Base-by-base conservation (phyloP, 2,329 filamentous ascomycete genomes). In the Trichoderma atroviride region DNA sequence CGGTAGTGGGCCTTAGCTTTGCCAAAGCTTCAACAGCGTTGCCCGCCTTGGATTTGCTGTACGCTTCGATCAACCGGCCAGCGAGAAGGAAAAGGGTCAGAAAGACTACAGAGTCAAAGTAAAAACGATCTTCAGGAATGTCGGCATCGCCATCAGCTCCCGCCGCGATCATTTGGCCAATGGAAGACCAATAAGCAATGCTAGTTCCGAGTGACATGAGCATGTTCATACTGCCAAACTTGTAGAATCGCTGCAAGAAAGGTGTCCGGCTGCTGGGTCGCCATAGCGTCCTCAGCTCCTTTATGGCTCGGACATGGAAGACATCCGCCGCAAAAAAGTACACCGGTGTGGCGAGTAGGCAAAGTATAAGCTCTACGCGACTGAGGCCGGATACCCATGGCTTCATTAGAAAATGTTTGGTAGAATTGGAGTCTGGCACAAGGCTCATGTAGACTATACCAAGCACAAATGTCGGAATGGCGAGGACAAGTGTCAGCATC, bases 181-280 rank as follows among this genome's bases (percentile, higher is more conserved):
- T 82, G 0, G 93, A 97, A 0, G 93, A 90, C 71, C 96, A 83
- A 78, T 97, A 97, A 1, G 94, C 94, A 70, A 97, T 93, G 2
- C 89, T 91, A 0, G 94, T 97, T 6, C 94, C 94, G 2, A 97
- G 85, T 9, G 92, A 96, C 80, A 97, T 94, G 70, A 97, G 86
- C 82, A 96, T 91, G 77, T 97, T 97, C 94, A 97, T 97, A 82
- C 94, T 97, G 10, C 94, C 94, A 75, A 97, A 97, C n/a, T 92
- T 89, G 78, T 94, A 93, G 76, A 97, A 94, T 16, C 94, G 86
- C 73, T 91, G 87, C 19, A 92, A 74, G 4, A 96, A 78, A 0
- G 93, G 92, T 0, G 90, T 90, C 47, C 86, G 88, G 76, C 93
- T 97, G 33, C 89, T 87, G 2, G 83, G 88, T 27, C 91, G 86